A percentile compares a stretch with the other conserved stretches of the same genome.
These are phyloP conservation scores for Metschnikowia cubensis DNA, from an alignment of 805 yeast species.

Conservation along the genomic window DNA sequence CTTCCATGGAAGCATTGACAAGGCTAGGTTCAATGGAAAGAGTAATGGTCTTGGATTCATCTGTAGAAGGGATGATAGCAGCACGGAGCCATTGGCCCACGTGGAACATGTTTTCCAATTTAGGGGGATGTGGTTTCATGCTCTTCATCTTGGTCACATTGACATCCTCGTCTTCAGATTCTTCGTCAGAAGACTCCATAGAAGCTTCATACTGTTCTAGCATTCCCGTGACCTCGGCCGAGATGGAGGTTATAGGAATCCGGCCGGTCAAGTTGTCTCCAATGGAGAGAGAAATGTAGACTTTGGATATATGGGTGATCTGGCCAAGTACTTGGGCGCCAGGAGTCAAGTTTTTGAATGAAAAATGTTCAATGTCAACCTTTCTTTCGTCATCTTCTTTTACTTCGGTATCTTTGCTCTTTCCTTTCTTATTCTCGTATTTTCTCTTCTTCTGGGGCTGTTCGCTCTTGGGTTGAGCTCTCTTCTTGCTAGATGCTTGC, in stretches of 20 bases:
- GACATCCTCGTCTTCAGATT: constrained; percentile 29
- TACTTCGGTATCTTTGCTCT: constrained; percentile 13
- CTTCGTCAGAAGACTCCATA: constrained; percentile 31
- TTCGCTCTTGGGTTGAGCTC: constrained; percentile 25
- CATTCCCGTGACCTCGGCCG: constrained; percentile 53
- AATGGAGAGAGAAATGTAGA: constrained; percentile 65
- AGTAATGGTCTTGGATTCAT: constrained; percentile 50
- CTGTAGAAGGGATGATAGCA: constrained; percentile 53
- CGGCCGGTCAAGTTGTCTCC: constrained; percentile 81
- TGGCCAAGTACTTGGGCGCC: constrained; percentile 81
- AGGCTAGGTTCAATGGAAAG: constrained; percentile 69
- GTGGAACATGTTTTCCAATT: constrained; percentile 48
- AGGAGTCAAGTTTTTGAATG: constrained; percentile 57
- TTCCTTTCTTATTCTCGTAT: constrained; percentile 20
- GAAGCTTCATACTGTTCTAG: constrained; percentile 54
- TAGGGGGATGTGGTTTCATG: constrained; percentile 48
- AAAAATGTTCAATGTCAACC: constrained; percentile 57
- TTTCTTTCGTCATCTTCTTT: constrained; percentile 24
- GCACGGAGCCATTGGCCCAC: constrained; percentile 89
- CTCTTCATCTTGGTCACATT: constrained; percentile 23
- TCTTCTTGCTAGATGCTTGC: constrained; percentile 35
- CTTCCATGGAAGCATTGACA: constrained; percentile 58
- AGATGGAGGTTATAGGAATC: constrained; percentile 69
- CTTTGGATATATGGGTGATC: constrained; percentile 52
- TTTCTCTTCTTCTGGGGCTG: constrained; percentile 24